Evolutionary conservation across 345 rosid genomes (phyloP), one percentile per base, ranked within the genome.

Genomic region (Rhodamnia argentea): DNA sequence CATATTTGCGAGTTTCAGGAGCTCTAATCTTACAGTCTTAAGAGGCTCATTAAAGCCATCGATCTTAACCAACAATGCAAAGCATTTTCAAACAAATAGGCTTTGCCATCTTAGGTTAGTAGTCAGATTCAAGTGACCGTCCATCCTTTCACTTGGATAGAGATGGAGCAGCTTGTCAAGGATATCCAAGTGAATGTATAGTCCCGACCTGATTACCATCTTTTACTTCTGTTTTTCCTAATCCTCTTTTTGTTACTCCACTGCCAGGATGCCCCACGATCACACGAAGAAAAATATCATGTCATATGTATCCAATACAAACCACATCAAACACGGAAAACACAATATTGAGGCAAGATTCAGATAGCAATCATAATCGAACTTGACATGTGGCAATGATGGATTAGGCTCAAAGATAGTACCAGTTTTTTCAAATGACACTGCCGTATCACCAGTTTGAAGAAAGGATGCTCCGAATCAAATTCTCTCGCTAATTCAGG

Each of bases 21-120:
- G 13, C 47, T 42, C 15, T 4, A 37, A 37, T 1, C 0, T 9
- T 0, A 70, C 7, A 0, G 26, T 70, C 47, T 70, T 70, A 70
- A 70, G 47, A 70, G 78, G 14, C 47, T 37, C 47, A 70, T 37
- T 4, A 37, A 70, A 37, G 47, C 44, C 78, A 18, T 70, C 47
- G 13, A 70, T 70, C 26, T 70, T 37, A 20, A 70, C 78, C 24
- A 3, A 0, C 47, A 37, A 32, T 70, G 78, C 4, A 70, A 70
- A 32, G 76, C 76, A 32, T 0, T 64, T 64, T 32, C 76, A 64
- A 64, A 32, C 23, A 64, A 64, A 32, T 62, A 7, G 76, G 27
- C 42, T 15, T 70, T 70, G 78, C 47, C 78, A 32, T 37, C 20
- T 70, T 70, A 70, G 47, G 47, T 70, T 32, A 16, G 75, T 18